Base-by-base conservation (phyloP, 768 basidiomycete species). In the Mycena filopes region DNA sequence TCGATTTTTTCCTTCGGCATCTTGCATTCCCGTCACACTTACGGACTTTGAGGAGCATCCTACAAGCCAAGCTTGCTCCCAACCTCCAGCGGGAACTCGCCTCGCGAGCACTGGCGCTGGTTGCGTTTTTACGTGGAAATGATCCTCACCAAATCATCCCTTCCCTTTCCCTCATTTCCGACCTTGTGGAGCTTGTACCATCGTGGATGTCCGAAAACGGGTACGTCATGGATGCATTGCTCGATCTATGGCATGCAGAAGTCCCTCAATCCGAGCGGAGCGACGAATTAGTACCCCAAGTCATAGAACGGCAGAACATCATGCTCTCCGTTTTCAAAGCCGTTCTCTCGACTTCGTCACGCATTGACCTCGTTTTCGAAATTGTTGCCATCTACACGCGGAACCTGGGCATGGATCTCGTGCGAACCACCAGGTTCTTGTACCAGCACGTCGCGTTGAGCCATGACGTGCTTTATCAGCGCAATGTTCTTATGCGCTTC, bases 341-440 rank as follows among this genome's bases (percentile, higher is more conserved):
- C 56, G 87, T 87, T 0, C 81, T 95, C 48, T 82, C 89, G 67
- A 83, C 87, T 56, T 83, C 86, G n/a, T 87, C 89, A 45, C 91
- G 94, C 47, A 86, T 98, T 49, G 94, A 97, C 71, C 80, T 99
- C 9, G 79, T 99, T 12, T 98, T 98, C 76, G 95, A 96, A 60
- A 81, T 98, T 40, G 88, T 94, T 50, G 87, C 89, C 13, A 79
- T 95, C 49, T 98, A 90, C 78, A 89, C 90, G 26, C 89, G 91
- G 67, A 86, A 89, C 64, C 84, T 93, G 12, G 89, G 93, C 6
- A 87, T 96, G 75, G 96, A 99, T 73, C 81, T 93, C 20, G 86
- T 94, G 31, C 86, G 82, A 43, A 82, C 93, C 20, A 89, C 92
- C 0, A 89, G 90, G 59, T 99, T 98, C 82, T 85, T 99, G 4